Conservation (phyloP, 2,329 filamentous ascomycete species). For the Niveomyces coronatus region DNA sequence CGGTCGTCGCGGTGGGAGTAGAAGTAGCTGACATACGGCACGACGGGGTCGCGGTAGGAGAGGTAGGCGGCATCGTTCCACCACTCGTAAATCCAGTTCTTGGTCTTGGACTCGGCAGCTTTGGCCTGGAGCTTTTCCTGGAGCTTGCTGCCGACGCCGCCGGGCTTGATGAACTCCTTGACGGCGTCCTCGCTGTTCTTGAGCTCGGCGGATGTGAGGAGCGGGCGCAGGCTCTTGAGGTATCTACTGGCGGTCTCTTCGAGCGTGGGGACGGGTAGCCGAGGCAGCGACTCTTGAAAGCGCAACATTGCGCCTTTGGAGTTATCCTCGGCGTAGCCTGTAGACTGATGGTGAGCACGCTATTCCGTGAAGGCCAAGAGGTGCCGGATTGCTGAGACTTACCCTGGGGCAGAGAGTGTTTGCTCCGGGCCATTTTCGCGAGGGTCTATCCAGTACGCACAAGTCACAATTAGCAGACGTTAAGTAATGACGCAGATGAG, state of each 20-base stretch:
- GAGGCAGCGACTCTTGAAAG: constrained; percentile 77
- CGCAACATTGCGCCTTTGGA: constrained; percentile 73
- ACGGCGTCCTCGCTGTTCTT: constrained; percentile 72
- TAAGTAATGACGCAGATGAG: neutral
- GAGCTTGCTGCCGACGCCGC: constrained; percentile 68
- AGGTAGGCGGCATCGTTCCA: constrained; percentile 96
- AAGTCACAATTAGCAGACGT: constrained; percentile 7
- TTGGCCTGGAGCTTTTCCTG: constrained; percentile 79
- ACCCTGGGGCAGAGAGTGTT: constrained; percentile 47
- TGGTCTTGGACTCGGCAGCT: constrained; percentile 66
- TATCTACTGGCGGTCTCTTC: constrained; percentile 75
- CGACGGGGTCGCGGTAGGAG: constrained; percentile 84
- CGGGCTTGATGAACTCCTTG: constrained; percentile 79
- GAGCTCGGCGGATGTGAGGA: constrained; percentile 59
- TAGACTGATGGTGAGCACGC: neutral
- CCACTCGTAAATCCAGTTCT: constrained; percentile 97
- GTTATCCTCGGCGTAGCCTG: constrained; percentile 71
- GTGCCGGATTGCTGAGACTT: constrained; percentile 11
- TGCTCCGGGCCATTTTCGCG: constrained; percentile 48
- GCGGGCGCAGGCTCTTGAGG: constrained; percentile 66
- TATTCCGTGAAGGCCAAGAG: neutral
- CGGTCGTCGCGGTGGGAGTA: constrained; percentile 96
- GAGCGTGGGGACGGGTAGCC: constrained; percentile 68
- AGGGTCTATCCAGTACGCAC: constrained; percentile 13
- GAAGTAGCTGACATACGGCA: constrained; percentile 98